Evolutionary conservation across 495 filamentous ascomycete species (phyloP).

Genomic region (Haplographium delicatum): DNA sequence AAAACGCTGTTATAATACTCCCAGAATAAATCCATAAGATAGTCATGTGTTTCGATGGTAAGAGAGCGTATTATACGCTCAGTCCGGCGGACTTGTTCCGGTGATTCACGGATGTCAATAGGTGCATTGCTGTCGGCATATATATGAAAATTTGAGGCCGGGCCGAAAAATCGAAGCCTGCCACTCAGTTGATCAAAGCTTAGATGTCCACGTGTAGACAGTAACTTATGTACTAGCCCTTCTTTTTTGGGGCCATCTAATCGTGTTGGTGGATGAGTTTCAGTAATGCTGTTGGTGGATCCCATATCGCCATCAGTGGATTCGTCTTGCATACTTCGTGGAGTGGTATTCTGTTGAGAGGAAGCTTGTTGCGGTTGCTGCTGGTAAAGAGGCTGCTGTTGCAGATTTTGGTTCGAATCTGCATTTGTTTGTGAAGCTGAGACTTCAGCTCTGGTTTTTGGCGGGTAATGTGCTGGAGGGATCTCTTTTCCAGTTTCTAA

Average conservation of each 20-base stretch:
- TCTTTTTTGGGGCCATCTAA: conserved; percentile 33
- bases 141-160: conserved; percentile 34
- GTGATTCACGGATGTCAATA: conserved; percentile 9
- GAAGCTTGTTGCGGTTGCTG: neutral
- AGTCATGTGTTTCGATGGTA: conserved; percentile 39
- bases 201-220: conserved; percentile 37
- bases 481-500: conserved; percentile 40
- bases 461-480: conserved; percentile 46
- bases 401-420: neutral
- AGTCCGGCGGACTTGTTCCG: conserved; percentile 37
- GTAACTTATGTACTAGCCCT: conserved; percentile 35
- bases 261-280: conserved; percentile 29
- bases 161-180: conserved; percentile 41
- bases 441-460: conserved; percentile 42
- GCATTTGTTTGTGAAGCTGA: neutral
- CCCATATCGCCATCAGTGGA: conserved; percentile 13
- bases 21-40: conserved; percentile 49
- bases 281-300: neutral
- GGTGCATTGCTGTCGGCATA: conserved; percentile 9
- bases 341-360: conserved; percentile 4
- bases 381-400: neutral
- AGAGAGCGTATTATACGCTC: conserved; percentile 41
- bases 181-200: conserved; percentile 41
- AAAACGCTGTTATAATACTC: conserved; percentile 41
- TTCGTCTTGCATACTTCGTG: conserved; percentile 9